Evolutionary conservation across 495 filamentous ascomycete genomes (phyloP).

Genomic region (Penicillium bovifimosum): DNA sequence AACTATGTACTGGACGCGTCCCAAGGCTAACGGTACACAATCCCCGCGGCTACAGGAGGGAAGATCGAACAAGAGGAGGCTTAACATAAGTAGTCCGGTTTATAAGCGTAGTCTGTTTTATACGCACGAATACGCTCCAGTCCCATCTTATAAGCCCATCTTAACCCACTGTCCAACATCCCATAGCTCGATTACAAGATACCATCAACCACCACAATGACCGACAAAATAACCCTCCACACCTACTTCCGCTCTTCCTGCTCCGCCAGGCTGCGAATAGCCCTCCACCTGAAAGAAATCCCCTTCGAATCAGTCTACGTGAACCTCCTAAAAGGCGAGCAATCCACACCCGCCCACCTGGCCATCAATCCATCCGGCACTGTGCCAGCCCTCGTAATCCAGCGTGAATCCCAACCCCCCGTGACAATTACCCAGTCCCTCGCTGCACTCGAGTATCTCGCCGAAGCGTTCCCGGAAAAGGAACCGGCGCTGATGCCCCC

Average conservation of each 20-base stretch:
- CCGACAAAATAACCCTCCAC: constrained; percentile 37
- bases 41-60: background rate
- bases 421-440: constrained; percentile 47
- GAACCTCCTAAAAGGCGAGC: constrained; percentile 44
- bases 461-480: constrained; percentile 36
- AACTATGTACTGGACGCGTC: background rate
- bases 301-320: constrained; percentile 37
- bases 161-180: background rate
- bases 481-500: constrained; percentile 33
- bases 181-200: background rate
- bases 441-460: constrained; percentile 50
- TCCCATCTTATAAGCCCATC: background rate
- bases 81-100: background rate
- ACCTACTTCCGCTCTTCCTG: constrained; percentile 54
- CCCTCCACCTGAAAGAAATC: constrained; percentile 42
- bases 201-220: constrained; percentile 15
- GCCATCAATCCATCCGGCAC: constrained; percentile 44
- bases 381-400: constrained; percentile 45
- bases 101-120: background rate
- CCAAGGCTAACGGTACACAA: background rate
- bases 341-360: constrained; percentile 28
- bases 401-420: constrained; percentile 11
- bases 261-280: constrained; percentile 50
- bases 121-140: background rate
- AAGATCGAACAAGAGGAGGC: background rate